A percentile compares a stretch with the other conserved stretches of the same genome.
Conservation (phyloP, 106 monocot genomes). For the Dendrobium huoshanense region DNA sequence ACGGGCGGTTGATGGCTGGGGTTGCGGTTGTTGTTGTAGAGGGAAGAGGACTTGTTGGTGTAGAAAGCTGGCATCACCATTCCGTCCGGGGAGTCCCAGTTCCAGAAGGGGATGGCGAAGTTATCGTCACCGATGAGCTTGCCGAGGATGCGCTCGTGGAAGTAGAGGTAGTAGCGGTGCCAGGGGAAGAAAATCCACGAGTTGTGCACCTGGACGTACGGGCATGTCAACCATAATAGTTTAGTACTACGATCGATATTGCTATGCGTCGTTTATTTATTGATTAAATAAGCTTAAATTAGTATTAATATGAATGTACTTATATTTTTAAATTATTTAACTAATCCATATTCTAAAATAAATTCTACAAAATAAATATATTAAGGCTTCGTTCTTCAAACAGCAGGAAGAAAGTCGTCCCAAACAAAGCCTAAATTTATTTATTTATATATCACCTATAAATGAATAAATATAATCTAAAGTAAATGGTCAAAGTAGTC, state of each 20-base stretch:
- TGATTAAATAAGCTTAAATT: too few species aligned
- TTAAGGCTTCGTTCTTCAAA: background rate
- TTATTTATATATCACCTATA: too few species aligned
- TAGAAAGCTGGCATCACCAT: constrained; percentile 32
- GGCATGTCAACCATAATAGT: background rate
- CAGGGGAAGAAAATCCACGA: constrained; percentile 46
- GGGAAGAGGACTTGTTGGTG: constrained; percentile 17
- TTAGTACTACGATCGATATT: too few species aligned
- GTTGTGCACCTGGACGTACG: constrained; percentile 24
- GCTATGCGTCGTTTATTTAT: too few species aligned
- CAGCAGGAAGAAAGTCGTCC: too few species aligned
- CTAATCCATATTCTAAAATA: background rate
- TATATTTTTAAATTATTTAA: background rate
- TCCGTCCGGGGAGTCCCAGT: constrained; percentile 29
- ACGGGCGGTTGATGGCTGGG: constrained; percentile 27
- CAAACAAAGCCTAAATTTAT: too few species aligned
- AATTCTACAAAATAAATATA: background rate
- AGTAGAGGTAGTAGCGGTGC: constrained; percentile 36
- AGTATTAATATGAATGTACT: too few species aligned
- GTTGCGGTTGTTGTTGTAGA: constrained; percentile 25
- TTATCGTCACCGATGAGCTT: constrained; percentile 40
- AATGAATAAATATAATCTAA: too few species aligned
- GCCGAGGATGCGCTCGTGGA: constrained; percentile 41
- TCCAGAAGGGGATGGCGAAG: constrained; percentile 46
- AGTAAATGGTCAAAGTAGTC: too few species aligned